Base-by-base conservation (phyloP, 2,329 filamentous ascomycete genomes). In the Colletotrichum chrysophilum region DNA sequence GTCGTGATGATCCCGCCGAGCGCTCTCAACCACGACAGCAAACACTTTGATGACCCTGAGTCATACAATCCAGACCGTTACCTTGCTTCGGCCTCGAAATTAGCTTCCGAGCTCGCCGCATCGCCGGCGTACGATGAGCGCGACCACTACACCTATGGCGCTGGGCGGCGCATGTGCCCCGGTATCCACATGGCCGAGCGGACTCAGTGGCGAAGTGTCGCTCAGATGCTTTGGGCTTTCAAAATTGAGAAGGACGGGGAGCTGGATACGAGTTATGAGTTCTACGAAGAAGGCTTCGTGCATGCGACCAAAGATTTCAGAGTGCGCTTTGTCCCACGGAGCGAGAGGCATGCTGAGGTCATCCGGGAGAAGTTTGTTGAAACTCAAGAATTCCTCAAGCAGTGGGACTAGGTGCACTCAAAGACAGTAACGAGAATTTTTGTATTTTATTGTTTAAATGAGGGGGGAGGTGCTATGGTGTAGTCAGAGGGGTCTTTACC, bases 181-280 rank as follows among this genome's bases (percentile, higher is more conserved):
- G 88, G 88, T 0, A 87, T 88, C 14, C 86, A 90, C 72, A 82
- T 91, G 7, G 87, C 87, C 4, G 88, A 90, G 79, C 83, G 87
- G 7, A 87, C 82, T 28, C 79, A 89, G 21, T 86, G 83, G 73
- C 58, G 85, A 1, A 80, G 78, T 43, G 80, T 85, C 16, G 80
- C 86, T 0, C 84, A 84, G 70, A 67, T 87, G 1, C 76, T 91
- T 1, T 91, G 89, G 89, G 88, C 84, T 0, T 89, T 88, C 76
- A 78, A 82, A 2, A 75, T 75, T 24, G 72, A 72, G 62, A 55
- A 18, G 5, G 61, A 26, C 1, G n/a, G 62, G 0, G 69, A 64
- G 12, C 10, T 71, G n/a, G 62, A 75, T 24, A 72, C 72, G 5
- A 62, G 69, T 13, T 66, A 71, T 13, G 68, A 32, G 4, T 34